Evolutionary conservation across 2,329 filamentous ascomycete species (phyloP).

Genomic region (Penicillium sp.): DNA sequence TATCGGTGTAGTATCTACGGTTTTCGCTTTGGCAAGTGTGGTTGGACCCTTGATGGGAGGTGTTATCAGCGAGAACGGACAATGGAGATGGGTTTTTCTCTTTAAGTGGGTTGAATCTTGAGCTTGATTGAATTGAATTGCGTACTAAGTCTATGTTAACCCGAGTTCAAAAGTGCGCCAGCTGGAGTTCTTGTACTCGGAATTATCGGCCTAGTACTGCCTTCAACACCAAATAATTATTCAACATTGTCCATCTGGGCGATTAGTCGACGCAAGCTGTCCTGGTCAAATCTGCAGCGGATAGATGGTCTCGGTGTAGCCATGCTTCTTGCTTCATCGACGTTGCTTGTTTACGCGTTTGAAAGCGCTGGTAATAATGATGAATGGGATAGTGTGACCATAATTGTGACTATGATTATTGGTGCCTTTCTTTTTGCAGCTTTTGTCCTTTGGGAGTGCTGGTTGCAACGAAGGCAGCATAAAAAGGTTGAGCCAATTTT

Average conservation of each 20-base stretch:
- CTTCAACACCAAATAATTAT: not conserved
- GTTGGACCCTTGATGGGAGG: conserved; percentile 21
- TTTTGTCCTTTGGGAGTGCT: conserved; percentile 25
- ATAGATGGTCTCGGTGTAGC: conserved; percentile 32
- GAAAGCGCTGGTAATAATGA: conserved; percentile 15
- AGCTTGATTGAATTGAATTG: not conserved
- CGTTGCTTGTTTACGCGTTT: conserved; percentile 17
- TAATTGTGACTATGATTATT: conserved; percentile 12
- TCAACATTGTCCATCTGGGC: not conserved
- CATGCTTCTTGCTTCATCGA: conserved; percentile 17
- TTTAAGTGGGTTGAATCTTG: conserved; percentile 14
- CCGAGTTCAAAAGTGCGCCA: not conserved
- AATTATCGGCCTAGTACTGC: not conserved
- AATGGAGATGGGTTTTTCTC: conserved; percentile 23
- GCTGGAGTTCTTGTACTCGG: not conserved
- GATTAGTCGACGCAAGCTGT: conserved; percentile 2
- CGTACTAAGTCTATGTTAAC: not conserved
- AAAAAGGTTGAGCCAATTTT: conserved; percentile 34
- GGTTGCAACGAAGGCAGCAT: conserved; percentile 17
- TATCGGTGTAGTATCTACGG: conserved; percentile 10
- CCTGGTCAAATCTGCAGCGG: conserved; percentile 12
- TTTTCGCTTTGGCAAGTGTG: conserved; percentile 15
- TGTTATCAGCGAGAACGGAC: conserved; percentile 15
- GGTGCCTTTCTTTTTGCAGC: not conserved
- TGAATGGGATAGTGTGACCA: conserved; percentile 13